Conservation (phyloP, 805 yeast genomes). For the Candida sphagnicola region DNA sequence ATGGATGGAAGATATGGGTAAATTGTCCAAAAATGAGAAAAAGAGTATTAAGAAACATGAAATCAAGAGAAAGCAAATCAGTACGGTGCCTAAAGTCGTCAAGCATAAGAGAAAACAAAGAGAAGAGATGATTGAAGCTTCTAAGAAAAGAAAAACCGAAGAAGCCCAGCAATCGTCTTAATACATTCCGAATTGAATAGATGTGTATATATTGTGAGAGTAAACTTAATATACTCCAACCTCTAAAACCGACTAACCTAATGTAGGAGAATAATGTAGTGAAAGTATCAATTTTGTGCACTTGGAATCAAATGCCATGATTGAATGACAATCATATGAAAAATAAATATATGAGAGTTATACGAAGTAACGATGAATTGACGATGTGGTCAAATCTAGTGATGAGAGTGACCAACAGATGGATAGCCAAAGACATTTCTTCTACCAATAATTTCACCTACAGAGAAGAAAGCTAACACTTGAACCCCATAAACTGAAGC, state of each 20-base stretch:
- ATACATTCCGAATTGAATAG: too few species aligned
- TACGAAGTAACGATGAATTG: too few species aligned
- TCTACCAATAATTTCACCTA: constrained; percentile 97
- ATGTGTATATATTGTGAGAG: neutral
- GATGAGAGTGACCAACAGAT: constrained; percentile 51
- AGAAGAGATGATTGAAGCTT: constrained; percentile 70
- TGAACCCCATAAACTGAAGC: constrained; percentile 78
- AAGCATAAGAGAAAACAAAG: constrained; percentile 60
- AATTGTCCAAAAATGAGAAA: constrained; percentile 62
- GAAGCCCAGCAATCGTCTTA: neutral
- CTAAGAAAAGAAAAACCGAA: constrained; percentile 53
- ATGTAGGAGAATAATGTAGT: too few species aligned
- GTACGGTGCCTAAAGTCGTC: constrained; percentile 75
- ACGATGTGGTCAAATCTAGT: too few species aligned
- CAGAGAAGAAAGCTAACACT: constrained; percentile 83
- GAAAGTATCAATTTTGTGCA: neutral
- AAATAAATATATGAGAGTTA: too few species aligned
- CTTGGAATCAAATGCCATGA: too few species aligned
- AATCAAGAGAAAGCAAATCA: constrained; percentile 66
- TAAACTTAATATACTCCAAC: neutral
- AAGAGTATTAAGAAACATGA: constrained; percentile 53
- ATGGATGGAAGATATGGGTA: constrained; percentile 78
- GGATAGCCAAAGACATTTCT: constrained; percentile 91
- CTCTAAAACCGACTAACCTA: neutral
- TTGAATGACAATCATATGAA: too few species aligned